Conservation (phyloP, 2,329 filamentous ascomycete genomes). For the Botrytis galanthina region DNA sequence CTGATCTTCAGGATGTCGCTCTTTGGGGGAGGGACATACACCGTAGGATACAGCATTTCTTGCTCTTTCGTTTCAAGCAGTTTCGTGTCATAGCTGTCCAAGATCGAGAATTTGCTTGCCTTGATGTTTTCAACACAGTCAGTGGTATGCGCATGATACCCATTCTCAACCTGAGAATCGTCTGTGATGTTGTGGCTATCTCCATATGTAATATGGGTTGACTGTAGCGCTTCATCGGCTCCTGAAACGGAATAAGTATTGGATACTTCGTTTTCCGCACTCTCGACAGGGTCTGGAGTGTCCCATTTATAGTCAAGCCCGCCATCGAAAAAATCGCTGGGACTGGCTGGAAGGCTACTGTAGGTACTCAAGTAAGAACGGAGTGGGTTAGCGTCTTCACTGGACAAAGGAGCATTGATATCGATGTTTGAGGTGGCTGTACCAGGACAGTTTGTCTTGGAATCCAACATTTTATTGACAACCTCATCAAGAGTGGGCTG, state of each 20-base stretch:
- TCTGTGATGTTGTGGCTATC: background rate
- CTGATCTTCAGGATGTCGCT: background rate
- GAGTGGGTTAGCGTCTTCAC: constrained; percentile 7
- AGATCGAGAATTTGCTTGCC: background rate
- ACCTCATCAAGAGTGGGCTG: constrained; percentile 15
- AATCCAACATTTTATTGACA: background rate
- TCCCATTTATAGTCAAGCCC: constrained; percentile 45
- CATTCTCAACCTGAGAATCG: background rate
- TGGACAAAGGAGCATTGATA: background rate
- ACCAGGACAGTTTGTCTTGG: background rate
- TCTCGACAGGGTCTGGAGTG: background rate
- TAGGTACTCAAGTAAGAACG: constrained; percentile 13
- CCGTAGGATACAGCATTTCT: constrained; percentile 2
- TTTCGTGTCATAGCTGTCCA: background rate
- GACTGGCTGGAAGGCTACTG: constrained; percentile 41
- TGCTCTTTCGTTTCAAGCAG: background rate
- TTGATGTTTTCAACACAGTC: constrained; percentile 3
- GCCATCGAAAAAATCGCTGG: constrained; percentile 47
- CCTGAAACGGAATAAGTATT: background rate
- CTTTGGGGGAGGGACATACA: constrained; percentile 3
- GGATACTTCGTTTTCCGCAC: background rate
- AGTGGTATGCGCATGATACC: constrained; percentile 1
- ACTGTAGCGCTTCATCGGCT: background rate
- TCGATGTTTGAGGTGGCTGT: constrained; percentile 1
- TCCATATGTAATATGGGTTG: background rate